Base-by-base conservation (phyloP, 805 yeast species). In the Sugiyamaella chiloensis region DNA sequence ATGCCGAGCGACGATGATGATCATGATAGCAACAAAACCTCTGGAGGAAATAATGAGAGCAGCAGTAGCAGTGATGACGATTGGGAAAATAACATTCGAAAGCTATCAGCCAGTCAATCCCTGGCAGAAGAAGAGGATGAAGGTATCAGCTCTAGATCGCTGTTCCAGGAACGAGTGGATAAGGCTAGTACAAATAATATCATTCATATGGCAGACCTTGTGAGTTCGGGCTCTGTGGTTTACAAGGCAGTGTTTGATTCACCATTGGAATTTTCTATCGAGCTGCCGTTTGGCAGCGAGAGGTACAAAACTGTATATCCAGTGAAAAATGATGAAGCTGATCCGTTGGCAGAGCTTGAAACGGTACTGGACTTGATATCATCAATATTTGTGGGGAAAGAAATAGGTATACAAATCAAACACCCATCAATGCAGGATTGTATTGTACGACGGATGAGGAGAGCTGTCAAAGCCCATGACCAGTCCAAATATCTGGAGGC, bases 281-380 rank as follows among this genome's bases (percentile, higher is more conserved):
- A 52, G 42, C 50, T 56, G 5, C 59, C 59, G 8, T 52, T 45
- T 36, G 56, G 56, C 19, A 8, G 16, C 4, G 62, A 59, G 42
- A 31, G 35, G 20, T 59, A 59, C 42, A 8, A 37, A 20, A 41
- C 48, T 3, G 39, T 42, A 17, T 20, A 19, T 14, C 60, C 61
- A 5, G 52, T 31, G 23, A 40, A 50, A 4, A 36, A 36, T 5
- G 78, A 78, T 46, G 81, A 76, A 50, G 69, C 80, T 34, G 81
- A 82, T 57, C 87, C 89, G 3, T 66, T 81, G 40, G 75, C 70
- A 42, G 91, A 85, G 56, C 71, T 84, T 46, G 83, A 80, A 3
- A 69, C 69, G 46, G 59, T 65, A 23, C 75, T 78, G 74, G 78
- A 72, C 42, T 45, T 73, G 30, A 58, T 66, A 12, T 67, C 80